phyloP scores from a whole-genome alignment of 73 alveolate genomes.

The Vitrella brassicaformis region DNA sequence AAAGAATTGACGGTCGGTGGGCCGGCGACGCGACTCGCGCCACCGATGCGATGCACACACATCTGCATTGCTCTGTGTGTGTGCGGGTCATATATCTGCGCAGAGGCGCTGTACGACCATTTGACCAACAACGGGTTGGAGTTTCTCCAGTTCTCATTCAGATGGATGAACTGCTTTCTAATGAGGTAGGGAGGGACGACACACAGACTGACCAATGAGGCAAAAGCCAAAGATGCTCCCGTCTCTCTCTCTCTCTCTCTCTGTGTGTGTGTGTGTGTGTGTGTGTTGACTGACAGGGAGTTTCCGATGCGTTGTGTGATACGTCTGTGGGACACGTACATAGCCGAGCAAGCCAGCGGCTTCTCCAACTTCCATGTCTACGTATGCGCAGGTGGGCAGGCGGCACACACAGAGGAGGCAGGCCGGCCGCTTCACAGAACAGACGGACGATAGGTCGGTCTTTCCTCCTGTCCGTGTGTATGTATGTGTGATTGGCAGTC shows the following conservation, averaged over 20 bases:
- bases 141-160: constrained; percentile 63
- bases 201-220: too few species aligned
- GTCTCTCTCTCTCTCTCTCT: not conserved
- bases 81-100: not conserved
- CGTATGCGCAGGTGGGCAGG: constrained; percentile 61
- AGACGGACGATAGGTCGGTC: not conserved
- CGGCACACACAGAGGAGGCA: constrained; percentile 35
- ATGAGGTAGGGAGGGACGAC: constrained; percentile 10
- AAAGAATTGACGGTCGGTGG: constrained; percentile 43
- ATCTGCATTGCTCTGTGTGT: not conserved
- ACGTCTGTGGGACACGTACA: constrained; percentile 76
- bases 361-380: constrained; percentile 69
- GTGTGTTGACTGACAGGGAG: constrained; percentile 38
- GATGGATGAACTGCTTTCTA: constrained; percentile 83
- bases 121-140: constrained; percentile 54
- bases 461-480: not conserved
- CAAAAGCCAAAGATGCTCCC: too few species aligned
- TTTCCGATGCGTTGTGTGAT: constrained; percentile 60
- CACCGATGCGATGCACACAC: too few species aligned
- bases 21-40: too few species aligned
- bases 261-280: not conserved
- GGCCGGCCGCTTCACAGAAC: not conserved
- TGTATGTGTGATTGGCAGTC: too few species aligned
- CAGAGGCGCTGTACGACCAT: constrained; percentile 47
- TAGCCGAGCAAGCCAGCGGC: constrained; percentile 73